Conservation (phyloP, 352 stramenopile species). For the Phytophthora aleatoria region DNA sequence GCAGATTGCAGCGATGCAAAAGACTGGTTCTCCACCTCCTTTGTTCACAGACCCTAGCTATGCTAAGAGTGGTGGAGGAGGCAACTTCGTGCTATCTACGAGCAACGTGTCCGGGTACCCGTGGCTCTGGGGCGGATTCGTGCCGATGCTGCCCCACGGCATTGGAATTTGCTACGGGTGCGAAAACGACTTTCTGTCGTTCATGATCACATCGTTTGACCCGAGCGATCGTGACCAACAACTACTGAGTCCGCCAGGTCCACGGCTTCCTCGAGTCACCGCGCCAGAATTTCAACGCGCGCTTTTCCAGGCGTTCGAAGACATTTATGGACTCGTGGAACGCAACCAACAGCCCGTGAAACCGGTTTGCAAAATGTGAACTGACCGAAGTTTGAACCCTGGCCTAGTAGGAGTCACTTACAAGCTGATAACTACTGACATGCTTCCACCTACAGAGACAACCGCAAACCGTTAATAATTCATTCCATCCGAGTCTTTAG, state of each 20-base stretch:
- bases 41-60: conserved; percentile 90
- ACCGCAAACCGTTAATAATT: background rate
- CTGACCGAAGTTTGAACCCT: background rate
- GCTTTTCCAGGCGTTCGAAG: conserved; percentile 61
- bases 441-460: background rate
- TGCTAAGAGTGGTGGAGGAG: conserved; percentile 75
- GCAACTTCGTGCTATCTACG: conserved; percentile 94
- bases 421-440: background rate
- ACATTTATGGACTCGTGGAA: conserved; percentile 53
- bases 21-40: conserved; percentile 60
- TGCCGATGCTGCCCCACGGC: conserved; percentile 89
- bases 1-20: conserved; percentile 81
- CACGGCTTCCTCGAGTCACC: conserved; percentile 33
- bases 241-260: conserved; percentile 1
- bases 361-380: conserved; percentile 24
- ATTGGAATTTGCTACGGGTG: conserved; percentile 95
- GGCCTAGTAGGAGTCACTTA: no score
- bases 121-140: conserved; percentile 96
- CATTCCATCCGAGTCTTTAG: background rate
- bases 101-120: conserved; percentile 94
- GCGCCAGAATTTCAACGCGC: conserved; percentile 50
- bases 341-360: conserved; percentile 6
- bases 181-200: conserved; percentile 88
- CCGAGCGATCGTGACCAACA: conserved; percentile 22
- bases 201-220: conserved; percentile 92